Conservation (phyloP, 2,329 filamentous ascomycete species). For the Fusarium sp. region DNA sequence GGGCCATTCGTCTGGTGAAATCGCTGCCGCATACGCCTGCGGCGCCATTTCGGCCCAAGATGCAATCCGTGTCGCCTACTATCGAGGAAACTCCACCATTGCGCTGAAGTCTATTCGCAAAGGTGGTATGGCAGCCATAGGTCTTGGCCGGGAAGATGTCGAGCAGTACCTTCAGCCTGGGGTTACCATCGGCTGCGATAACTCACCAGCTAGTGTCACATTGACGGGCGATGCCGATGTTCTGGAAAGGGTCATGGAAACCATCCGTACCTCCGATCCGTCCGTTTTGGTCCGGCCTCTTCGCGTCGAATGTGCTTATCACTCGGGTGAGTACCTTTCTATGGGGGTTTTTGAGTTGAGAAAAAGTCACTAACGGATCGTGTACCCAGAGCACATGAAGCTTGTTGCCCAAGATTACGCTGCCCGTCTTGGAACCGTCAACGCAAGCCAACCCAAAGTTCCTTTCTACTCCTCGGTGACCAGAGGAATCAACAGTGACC, state of each 20-base stretch:
- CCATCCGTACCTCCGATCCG: constrained; percentile 1
- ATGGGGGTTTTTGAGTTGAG: neutral
- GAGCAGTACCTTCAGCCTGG: constrained; percentile 6
- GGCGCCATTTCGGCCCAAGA: constrained; percentile 5
- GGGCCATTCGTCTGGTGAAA: constrained; percentile 11
- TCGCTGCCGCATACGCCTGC: constrained; percentile 11
- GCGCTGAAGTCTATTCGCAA: constrained; percentile 1
- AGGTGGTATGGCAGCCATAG: constrained; percentile 12
- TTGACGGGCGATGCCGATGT: constrained; percentile 3
- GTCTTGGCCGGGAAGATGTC: constrained; percentile 6
- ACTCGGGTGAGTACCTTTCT: neutral
- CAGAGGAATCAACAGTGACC: constrained; percentile 5
- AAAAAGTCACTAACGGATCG: neutral
- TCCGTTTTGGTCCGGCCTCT: constrained; percentile 9
- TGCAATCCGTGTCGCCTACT: constrained; percentile 10
- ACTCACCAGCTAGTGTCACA: constrained; percentile 6
- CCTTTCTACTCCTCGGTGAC: constrained; percentile 9
- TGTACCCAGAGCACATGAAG: constrained; percentile 7
- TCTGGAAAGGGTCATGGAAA: constrained; percentile 6
- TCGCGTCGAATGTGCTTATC: constrained; percentile 15
- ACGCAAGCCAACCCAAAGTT: constrained; percentile 5
- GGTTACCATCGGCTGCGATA: constrained; percentile 4
- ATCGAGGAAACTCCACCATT: constrained; percentile 10
- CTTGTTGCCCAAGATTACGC: constrained; percentile 7
- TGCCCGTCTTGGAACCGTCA: constrained; percentile 5